Evolutionary conservation across 495 filamentous ascomycete genomes (phyloP).

Genomic region (Hypoxylon fragiforme): DNA sequence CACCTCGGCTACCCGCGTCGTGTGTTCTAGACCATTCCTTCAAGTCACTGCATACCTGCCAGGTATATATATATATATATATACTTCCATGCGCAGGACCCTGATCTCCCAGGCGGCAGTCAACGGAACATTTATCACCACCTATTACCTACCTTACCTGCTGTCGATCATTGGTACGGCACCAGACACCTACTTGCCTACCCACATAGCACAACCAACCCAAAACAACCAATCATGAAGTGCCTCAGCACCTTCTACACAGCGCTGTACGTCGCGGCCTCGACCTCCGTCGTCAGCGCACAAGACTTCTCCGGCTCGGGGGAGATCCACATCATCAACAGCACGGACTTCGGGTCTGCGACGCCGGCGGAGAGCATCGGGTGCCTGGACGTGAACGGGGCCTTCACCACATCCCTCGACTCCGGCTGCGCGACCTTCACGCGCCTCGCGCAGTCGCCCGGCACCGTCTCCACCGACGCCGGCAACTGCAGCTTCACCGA

Average conservation of each 20-base stretch:
- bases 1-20: too few species aligned
- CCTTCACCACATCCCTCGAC: slow-evolving; percentile 18
- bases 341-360: slow-evolving; percentile 13
- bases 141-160: too few species aligned
- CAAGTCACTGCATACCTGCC: too few species aligned
- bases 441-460: slow-evolving; percentile 18
- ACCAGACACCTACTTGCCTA: too few species aligned
- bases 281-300: slow-evolving; percentile 1
- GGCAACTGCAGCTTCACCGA: slow-evolving; percentile 42
- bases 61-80: too few species aligned
- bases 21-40: too few species aligned
- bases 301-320: slow-evolving; percentile 35
- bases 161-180: too few species aligned
- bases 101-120: too few species aligned
- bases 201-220: neutral
- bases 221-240: slow-evolving; percentile 11
- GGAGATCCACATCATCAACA: slow-evolving; percentile 39
- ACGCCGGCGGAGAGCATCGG: slow-evolving; percentile 33
- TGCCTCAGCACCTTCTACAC: slow-evolving; percentile 5
- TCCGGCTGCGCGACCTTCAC: slow-evolving; percentile 44
- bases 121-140: too few species aligned
- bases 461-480: slow-evolving; percentile 32
- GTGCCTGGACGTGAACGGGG: slow-evolving; percentile 37
- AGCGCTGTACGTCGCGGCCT: slow-evolving; percentile 8
- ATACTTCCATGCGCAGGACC: too few species aligned